phyloP scores from a whole-genome alignment of 495 filamentous ascomycete species.

The Penicillium tannophilum region DNA sequence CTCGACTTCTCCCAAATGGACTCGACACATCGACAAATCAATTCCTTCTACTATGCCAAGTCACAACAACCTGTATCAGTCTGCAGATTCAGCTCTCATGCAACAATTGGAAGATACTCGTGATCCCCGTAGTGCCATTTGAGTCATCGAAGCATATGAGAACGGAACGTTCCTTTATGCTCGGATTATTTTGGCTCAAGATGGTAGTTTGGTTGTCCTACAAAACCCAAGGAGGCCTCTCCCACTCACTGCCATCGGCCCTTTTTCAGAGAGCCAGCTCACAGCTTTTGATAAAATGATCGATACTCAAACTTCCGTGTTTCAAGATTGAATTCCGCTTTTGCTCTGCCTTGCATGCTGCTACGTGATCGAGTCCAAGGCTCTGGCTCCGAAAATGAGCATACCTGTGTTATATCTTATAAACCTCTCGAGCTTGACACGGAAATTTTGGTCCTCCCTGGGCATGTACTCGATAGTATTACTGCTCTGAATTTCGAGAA shows the following conservation, averaged over 20 bases:
- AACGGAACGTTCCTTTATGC: not conserved
- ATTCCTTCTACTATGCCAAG: not conserved
- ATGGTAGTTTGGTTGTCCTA: not conserved
- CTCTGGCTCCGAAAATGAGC: not conserved
- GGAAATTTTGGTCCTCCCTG: not conserved
- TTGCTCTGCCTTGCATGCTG: not conserved
- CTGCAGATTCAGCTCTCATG: not conserved
- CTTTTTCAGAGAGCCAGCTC: not conserved
- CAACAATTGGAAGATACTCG: not conserved
- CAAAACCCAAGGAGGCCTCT: not conserved
- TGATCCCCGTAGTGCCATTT: not conserved
- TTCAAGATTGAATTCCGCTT: not conserved
- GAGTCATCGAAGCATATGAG: not conserved
- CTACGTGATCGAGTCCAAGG: not conserved
- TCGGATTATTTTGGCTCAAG: not conserved
- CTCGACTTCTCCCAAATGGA: not conserved
- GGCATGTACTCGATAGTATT: too few species aligned
- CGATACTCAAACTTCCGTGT: not conserved
- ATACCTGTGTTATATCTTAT: not conserved
- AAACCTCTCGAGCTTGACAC: not conserved
- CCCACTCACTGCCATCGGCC: not conserved
- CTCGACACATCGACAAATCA: not conserved
- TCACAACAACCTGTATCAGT: not conserved
- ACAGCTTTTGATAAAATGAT: not conserved
- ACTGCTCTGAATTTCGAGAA: too few species aligned